Conservation (phyloP, 768 basidiomycete genomes). For the Lentinula sp. region DNA sequence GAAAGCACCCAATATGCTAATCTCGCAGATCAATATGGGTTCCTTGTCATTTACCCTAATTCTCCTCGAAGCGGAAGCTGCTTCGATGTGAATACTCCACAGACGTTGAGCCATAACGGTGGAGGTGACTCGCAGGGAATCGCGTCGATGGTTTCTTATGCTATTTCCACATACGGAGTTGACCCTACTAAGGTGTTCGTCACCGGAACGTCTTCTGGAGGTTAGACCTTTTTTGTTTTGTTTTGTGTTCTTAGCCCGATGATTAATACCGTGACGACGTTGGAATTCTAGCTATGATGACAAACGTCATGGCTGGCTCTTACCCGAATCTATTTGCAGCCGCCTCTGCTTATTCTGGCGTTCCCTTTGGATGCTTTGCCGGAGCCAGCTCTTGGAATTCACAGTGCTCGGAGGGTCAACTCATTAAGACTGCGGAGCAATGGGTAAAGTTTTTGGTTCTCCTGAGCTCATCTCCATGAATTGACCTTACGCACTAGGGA, state of each 20-base stretch:
- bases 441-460: constrained; percentile 28
- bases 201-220: constrained; percentile 46
- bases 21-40: constrained; percentile 42
- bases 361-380: constrained; percentile 49
- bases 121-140: constrained; percentile 52
- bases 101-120: constrained; percentile 48
- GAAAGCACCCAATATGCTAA: constrained; percentile 40
- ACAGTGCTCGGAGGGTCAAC: constrained; percentile 36
- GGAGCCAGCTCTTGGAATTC: constrained; percentile 42
- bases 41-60: constrained; percentile 44
- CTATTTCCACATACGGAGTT: constrained; percentile 41
- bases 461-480: background rate
- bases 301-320: constrained; percentile 42
- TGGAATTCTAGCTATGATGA: constrained; percentile 47
- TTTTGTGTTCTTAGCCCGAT: background rate
- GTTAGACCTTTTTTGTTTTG: constrained; percentile 4
- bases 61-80: constrained; percentile 39
- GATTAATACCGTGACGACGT: background rate
- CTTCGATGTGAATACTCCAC: constrained; percentile 47
- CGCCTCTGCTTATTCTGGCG: constrained; percentile 45
- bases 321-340: constrained; percentile 51
- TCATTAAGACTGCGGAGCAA: constrained; percentile 37
- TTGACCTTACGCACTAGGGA: constrained; percentile 20
- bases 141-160: constrained; percentile 38
- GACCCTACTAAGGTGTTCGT: constrained; percentile 42